Percentiles rank a stretch among this genome's conserved stretches.
Evolutionary conservation across 164 flowering plant genomes (phyloP).

Genomic region (Saururus chinensis): DNA sequence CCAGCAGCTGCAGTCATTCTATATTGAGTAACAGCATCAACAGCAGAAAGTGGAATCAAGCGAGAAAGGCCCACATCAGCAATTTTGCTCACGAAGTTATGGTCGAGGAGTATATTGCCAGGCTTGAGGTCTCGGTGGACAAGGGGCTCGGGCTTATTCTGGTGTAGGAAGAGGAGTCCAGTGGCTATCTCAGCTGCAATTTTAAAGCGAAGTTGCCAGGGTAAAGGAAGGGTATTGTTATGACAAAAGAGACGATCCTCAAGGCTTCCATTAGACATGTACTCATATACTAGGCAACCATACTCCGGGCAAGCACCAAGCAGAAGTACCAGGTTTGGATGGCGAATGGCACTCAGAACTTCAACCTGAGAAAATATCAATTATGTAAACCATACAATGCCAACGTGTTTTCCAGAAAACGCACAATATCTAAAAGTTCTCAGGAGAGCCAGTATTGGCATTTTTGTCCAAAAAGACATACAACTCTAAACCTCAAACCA

Average conservation of each 20-base stretch:
- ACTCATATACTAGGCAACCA: conserved; percentile 47
- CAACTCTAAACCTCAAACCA: too few relatives aligned
- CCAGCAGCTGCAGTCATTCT: conserved; percentile 46
- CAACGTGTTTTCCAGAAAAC: background rate
- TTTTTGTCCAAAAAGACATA: too few relatives aligned
- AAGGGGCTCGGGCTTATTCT: conserved; percentile 50
- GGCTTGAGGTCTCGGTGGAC: conserved; percentile 64
- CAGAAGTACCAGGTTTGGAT: conserved; percentile 56
- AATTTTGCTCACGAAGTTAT: conserved; percentile 41
- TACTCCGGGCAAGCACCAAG: conserved; percentile 49
- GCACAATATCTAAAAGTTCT: too few relatives aligned
- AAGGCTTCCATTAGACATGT: conserved; percentile 56
- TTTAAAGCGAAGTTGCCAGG: conserved; percentile 43
- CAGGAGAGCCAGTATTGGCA: too few relatives aligned
- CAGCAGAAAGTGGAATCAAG: conserved; percentile 35
- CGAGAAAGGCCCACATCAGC: conserved; percentile 52
- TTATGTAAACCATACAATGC: background rate
- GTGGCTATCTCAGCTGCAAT: conserved; percentile 52
- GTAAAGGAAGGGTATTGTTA: conserved; percentile 23
- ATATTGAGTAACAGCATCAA: conserved; percentile 33
- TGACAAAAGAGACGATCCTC: conserved; percentile 37
- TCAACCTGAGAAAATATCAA: conserved; percentile 26
- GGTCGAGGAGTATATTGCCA: conserved; percentile 47
- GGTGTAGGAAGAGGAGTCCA: conserved; percentile 49
- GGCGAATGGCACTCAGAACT: conserved; percentile 45